A percentile compares a stretch with the other conserved stretches of the same genome.
Conservation (phyloP, 352 stramenopile genomes). For the Phytophthora citricola region DNA sequence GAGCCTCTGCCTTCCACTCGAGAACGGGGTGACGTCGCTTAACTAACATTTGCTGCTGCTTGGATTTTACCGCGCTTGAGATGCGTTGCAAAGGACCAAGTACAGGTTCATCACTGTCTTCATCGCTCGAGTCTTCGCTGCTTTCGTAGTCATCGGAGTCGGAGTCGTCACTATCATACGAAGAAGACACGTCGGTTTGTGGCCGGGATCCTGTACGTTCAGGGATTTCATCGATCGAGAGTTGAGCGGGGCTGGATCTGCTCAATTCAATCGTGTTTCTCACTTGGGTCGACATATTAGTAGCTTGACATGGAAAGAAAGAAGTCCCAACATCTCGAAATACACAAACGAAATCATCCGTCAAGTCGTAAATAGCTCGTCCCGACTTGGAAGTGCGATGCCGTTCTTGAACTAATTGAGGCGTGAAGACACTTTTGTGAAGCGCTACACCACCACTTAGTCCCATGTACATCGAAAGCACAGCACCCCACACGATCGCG, state of each 20-base stretch:
- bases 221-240: not conserved
- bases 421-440: not conserved
- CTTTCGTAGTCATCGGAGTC: constrained; percentile 42
- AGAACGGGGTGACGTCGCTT: constrained; percentile 51
- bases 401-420: not conserved
- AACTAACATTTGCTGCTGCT: constrained; percentile 53
- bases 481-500: constrained; percentile 12
- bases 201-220: constrained; percentile 12
- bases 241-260: not conserved
- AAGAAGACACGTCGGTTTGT: constrained; percentile 12
- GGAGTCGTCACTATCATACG: constrained; percentile 27
- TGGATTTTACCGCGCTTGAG: constrained; percentile 33
- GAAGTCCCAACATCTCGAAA: constrained; percentile 12
- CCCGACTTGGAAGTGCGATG: constrained; percentile 7
- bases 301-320: constrained; percentile 7
- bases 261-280: constrained; percentile 1
- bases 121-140: constrained; percentile 45
- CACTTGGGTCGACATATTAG: constrained; percentile 16
- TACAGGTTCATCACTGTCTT: constrained; percentile 19
- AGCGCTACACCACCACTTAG: not conserved
- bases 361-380: constrained; percentile 19
- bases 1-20: constrained; percentile 56
- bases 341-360: not conserved
- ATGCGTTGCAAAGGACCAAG: constrained; percentile 33
- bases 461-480: constrained; percentile 2